Evolutionary conservation across 192 early-diverging fungal species (phyloP).

Genomic region (Coemansia sp.): DNA sequence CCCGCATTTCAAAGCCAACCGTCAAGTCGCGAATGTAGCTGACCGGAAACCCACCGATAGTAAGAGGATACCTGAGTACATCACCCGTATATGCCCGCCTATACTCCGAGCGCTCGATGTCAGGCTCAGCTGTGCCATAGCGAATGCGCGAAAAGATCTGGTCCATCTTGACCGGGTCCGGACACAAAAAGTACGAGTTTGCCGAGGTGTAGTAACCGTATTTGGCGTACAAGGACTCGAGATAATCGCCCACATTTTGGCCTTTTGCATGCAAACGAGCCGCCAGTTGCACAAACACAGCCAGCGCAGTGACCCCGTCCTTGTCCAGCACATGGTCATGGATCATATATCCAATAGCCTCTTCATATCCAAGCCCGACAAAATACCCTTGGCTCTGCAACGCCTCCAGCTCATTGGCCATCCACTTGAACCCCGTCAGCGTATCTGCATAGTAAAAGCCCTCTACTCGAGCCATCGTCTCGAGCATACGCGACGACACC

Average conservation of each 20-base stretch:
- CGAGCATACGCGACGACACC: conserved; percentile 85
- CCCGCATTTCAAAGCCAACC: conserved; percentile 73
- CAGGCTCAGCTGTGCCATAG: conserved; percentile 21
- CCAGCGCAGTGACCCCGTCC: conserved; percentile 87
- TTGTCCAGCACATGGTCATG: conserved; percentile 82
- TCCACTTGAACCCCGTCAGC: conserved; percentile 95
- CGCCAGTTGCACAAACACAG: conserved; percentile 74
- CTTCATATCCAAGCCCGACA: conserved; percentile 87
- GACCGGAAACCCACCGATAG: conserved; percentile 68
- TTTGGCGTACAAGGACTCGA: conserved; percentile 73
- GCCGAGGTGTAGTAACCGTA: conserved; percentile 82
- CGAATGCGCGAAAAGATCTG: conserved; percentile 81
- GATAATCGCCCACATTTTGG: conserved; percentile 62
- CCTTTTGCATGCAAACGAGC: conserved; percentile 64
- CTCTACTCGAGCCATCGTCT: conserved; percentile 66
- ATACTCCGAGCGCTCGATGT: conserved; percentile 24
- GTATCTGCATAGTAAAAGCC: conserved; percentile 88
- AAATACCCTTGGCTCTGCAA: conserved; percentile 64
- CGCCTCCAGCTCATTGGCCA: conserved; percentile 77
- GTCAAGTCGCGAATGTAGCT: conserved; percentile 83
- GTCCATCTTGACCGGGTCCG: conserved; percentile 67
- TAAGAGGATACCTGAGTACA: conserved; percentile 68
- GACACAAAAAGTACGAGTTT: conserved; percentile 87
- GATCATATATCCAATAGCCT: conserved; percentile 90
- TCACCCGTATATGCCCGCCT: conserved; percentile 13